A percentile compares a stretch with the other conserved stretches of the same genome.
These are phyloP conservation scores for Sanghuangporus baumii DNA, from an alignment of 1,284 basidiomycete genomes.

Conservation along the genomic window DNA sequence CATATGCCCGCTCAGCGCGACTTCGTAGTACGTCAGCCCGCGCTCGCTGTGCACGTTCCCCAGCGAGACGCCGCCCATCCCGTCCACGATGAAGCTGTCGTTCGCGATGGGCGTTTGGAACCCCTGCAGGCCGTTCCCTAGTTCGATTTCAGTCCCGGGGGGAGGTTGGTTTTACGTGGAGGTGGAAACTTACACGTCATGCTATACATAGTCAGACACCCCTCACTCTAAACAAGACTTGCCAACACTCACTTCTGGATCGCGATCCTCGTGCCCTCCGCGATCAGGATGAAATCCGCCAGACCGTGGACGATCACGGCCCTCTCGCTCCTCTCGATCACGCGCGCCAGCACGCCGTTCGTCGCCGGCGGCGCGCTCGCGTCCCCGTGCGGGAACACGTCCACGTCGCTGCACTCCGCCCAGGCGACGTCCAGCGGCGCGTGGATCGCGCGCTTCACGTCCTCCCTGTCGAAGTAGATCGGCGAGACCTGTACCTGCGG, in stretches of 20 bases:
- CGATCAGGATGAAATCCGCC: slow-evolving; percentile 65
- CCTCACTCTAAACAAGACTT: background rate
- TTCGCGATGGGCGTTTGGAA: slow-evolving; percentile 61
- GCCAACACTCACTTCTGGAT: slow-evolving; percentile 26
- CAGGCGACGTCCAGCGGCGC: slow-evolving; percentile 58
- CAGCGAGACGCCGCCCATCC: slow-evolving; percentile 46
- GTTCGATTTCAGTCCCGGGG: background rate
- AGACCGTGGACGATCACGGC: slow-evolving; percentile 68
- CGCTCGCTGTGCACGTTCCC: slow-evolving; percentile 62
- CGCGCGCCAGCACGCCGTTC: slow-evolving; percentile 55
- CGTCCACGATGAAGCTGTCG: slow-evolving; percentile 66
- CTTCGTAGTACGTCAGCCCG: slow-evolving; percentile 60
- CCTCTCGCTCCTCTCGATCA: slow-evolving; percentile 69
- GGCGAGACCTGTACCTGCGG: slow-evolving; percentile 36
- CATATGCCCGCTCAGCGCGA: slow-evolving; percentile 66
- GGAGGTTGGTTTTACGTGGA: background rate
- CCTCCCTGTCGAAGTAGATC: slow-evolving; percentile 61
- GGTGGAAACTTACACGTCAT: slow-evolving; percentile 57
- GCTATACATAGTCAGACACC: slow-evolving; percentile 28
- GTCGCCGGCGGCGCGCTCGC: slow-evolving; percentile 54
- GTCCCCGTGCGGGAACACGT: slow-evolving; percentile 57
- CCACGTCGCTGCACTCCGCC: slow-evolving; percentile 54
- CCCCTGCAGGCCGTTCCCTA: slow-evolving; percentile 63
- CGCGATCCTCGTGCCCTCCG: slow-evolving; percentile 46
- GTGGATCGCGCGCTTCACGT: slow-evolving; percentile 71